These are phyloP conservation scores for Backusella parvicylindrica DNA, from an alignment of 192 early-diverging fungal species.

Conservation along the genomic window DNA sequence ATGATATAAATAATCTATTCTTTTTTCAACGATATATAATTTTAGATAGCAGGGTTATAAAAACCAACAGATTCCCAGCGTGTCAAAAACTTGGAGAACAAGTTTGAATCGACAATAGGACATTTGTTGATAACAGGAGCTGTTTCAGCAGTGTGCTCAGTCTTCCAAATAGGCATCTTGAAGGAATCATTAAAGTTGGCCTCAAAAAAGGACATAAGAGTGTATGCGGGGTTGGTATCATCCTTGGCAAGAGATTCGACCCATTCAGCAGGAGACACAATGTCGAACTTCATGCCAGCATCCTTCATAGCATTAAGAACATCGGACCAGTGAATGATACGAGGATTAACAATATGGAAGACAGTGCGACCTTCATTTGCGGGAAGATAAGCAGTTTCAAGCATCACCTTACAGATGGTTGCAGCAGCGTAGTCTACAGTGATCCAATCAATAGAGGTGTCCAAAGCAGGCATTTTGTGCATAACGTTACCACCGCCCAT, in stretches of 20 bases:
- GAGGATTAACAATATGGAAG: slow-evolving; percentile 31
- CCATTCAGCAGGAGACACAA: slow-evolving; percentile 23
- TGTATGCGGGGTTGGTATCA: slow-evolving; percentile 21
- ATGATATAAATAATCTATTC: neutral
- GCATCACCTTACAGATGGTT: slow-evolving; percentile 21
- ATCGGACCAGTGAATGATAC: slow-evolving; percentile 13
- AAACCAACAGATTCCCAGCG: neutral
- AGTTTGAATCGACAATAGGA: neutral
- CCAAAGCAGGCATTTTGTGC: slow-evolving; percentile 23
- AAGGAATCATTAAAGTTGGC: neutral
- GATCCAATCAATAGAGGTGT: slow-evolving; percentile 24
- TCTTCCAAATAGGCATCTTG: neutral
- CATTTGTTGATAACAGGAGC: neutral
- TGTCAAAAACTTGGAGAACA: neutral
- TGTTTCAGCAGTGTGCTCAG: neutral
- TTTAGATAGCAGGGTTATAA: slow-evolving; percentile 3
- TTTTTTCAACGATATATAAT: neutral
- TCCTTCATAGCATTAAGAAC: slow-evolving; percentile 6
- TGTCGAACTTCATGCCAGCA: slow-evolving; percentile 18
- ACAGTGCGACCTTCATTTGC: neutral
- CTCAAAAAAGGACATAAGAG: slow-evolving; percentile 17
- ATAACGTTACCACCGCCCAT: slow-evolving; percentile 19
- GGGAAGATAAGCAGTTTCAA: neutral
- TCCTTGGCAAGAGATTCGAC: slow-evolving; percentile 7
- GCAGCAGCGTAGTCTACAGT: slow-evolving; percentile 23